A percentile compares a stretch with the other conserved stretches of the same genome.
Evolutionary conservation across 1,284 basidiomycete genomes (phyloP).

Genomic region (Tilletiopsis washingtonensis): DNA sequence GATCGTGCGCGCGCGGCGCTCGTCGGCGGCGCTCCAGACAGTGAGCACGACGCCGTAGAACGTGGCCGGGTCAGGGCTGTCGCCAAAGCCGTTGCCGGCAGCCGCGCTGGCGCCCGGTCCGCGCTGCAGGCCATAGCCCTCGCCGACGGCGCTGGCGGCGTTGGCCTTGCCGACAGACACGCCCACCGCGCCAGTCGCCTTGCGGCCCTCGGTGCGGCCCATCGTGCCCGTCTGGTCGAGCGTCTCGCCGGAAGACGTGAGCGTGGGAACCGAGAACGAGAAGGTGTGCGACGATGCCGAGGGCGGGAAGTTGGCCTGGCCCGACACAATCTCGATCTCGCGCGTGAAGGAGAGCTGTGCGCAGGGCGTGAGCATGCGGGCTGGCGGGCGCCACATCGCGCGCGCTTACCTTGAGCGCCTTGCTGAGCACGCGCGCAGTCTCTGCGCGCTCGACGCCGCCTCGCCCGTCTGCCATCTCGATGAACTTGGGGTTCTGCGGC

Average conservation of each 20-base stretch:
- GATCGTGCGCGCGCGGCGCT: conserved; percentile 31
- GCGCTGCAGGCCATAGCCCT: conserved; percentile 54
- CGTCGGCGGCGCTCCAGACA: conserved; percentile 34
- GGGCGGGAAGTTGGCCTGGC: conserved; percentile 34
- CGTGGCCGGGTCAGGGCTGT: conserved; percentile 23
- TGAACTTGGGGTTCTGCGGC: conserved; percentile 36
- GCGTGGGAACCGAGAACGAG: conserved; percentile 57
- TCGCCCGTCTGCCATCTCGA: conserved; percentile 41
- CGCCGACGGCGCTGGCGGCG: conserved; percentile 49
- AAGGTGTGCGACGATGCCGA: conserved; percentile 84
- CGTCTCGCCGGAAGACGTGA: conserved; percentile 17
- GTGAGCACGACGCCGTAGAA: conserved; percentile 36
- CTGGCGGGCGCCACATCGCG: conserved; percentile 31
- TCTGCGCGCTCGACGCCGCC: conserved; percentile 35
- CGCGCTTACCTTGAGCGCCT: conserved; percentile 30
- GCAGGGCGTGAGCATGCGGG: conserved; percentile 31
- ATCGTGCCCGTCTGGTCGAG: conserved; percentile 3
- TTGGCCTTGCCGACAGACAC: conserved; percentile 29
- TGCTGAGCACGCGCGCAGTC: conserved; percentile 33
- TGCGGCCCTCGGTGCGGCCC: conserved; percentile 14
- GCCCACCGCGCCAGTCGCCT: conserved; percentile 17
- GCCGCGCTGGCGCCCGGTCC: conserved; percentile 54
- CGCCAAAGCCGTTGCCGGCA: conserved; percentile 14
- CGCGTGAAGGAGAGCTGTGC: conserved; percentile 69
- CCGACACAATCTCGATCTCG: conserved; percentile 69